Base-by-base conservation (phyloP, 768 basidiomycete species). In the Lentinula aciculospora region DNA sequence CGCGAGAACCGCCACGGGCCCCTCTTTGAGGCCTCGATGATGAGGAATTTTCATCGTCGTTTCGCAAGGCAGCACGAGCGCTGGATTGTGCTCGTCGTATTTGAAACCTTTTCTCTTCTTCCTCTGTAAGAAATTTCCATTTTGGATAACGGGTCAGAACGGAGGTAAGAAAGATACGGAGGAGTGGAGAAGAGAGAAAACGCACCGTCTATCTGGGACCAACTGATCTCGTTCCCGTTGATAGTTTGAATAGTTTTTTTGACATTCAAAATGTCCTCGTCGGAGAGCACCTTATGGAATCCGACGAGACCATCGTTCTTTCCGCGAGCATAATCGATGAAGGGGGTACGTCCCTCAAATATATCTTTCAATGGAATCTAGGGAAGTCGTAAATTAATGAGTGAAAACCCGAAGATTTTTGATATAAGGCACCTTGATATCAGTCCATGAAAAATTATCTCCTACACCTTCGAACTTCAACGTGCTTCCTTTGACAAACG, bases 41-140 rank as follows among this genome's bases (percentile, higher is more conserved):
- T 7, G 54, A 56, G 1, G 44, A 27, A 15, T 2, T 61, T 25
- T 68, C 68, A 27, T 51, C 61, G 9, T 65, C 68, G 32, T 71
- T 74, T 57, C 62, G 72, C 69, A 72, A 74, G 58, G 75, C 77
- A 64, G 66, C 76, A 62, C 78, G 80, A 1, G 88, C 89, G 3
- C 87, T 85, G 17, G 78, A 75, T 60, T 86, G 80, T 2, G 88
- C 89, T 10, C 89, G 85, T 66, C 89, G 84, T 28, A 89, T 74
- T 65, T 88, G 86, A 73, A 90, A 89, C 1, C 73, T 71, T 64
- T 83, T 85, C 64, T 91, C 89, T 48, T 82, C 82, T 25, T 84
- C 83, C 77, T 89, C 89, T 89, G 61, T 59, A 10, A 4, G 5
- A 28, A 50, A 60, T 57, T 45, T 56, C 44, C 56, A n/a, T 19